phyloP scores from a whole-genome alignment of 2,329 filamentous ascomycete species.

The Colletotrichum viniferum region DNA sequence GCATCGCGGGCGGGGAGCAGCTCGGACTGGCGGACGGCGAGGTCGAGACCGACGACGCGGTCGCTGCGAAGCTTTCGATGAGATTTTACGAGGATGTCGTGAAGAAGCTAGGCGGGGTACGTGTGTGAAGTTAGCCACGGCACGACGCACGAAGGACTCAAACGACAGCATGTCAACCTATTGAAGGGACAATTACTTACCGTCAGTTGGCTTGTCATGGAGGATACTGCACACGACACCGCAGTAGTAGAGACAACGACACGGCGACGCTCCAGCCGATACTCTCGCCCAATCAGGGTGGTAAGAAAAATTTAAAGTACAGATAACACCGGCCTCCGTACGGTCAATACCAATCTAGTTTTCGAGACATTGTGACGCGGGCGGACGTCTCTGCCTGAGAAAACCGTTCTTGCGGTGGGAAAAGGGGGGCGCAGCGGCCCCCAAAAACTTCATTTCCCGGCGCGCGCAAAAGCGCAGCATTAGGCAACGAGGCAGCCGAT shows the following conservation, averaged over 20 bases:
- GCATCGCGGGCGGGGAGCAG: slow-evolving; percentile 38
- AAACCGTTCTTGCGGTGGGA: background rate
- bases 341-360: background rate
- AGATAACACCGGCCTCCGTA: background rate
- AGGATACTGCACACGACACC: background rate
- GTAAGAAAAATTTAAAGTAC: background rate
- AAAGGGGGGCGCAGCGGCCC: background rate
- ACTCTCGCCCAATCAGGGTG: background rate
- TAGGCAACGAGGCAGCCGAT: background rate
- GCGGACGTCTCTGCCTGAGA: background rate
- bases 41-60: slow-evolving; percentile 44
- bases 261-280: fast-evolving
- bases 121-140: slow-evolving; percentile 30
- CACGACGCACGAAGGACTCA: background rate
- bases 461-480: background rate
- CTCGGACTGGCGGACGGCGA: slow-evolving; percentile 40
- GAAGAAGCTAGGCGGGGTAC: slow-evolving; percentile 41
- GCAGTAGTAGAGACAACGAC: background rate
- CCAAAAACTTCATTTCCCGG: background rate
- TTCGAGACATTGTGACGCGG: background rate
- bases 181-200: background rate
- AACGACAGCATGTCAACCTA: fast-evolving
- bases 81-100: slow-evolving; percentile 49
- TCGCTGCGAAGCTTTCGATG: slow-evolving; percentile 43
- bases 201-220: fast-evolving